These are phyloP conservation scores for Venturia carpophila DNA, from an alignment of 2,329 filamentous ascomycete species.

Conservation along the genomic window DNA sequence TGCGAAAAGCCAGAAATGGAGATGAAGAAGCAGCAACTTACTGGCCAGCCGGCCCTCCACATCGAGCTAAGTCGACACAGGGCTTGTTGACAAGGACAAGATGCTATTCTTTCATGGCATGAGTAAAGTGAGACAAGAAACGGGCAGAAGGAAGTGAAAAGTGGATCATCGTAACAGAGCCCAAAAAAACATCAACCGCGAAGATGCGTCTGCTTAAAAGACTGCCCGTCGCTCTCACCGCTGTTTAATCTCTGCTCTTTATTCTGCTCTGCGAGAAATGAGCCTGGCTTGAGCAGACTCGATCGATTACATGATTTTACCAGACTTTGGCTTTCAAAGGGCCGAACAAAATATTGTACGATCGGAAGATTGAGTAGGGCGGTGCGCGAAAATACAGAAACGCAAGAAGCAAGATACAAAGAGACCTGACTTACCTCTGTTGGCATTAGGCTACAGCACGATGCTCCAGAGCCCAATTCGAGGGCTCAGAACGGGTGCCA, in stretches of 20 bases:
- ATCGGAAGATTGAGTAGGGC: not conserved
- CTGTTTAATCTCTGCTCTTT: not conserved
- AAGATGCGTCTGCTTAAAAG: not conserved
- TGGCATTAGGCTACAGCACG: not conserved
- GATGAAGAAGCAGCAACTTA: not conserved
- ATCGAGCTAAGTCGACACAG: not conserved
- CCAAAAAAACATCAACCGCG: not conserved
- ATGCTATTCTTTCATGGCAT: not conserved
- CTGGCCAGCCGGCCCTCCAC: not conserved
- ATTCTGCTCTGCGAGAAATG: not conserved
- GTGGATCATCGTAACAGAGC: not conserved
- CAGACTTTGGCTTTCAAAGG: not conserved
- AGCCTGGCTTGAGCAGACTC: not conserved
- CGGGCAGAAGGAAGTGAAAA: not conserved
- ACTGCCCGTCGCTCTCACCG: not conserved
- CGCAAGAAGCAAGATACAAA: not conserved
- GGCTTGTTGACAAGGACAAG: not conserved
- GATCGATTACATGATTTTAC: not conserved
- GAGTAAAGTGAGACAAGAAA: not conserved
- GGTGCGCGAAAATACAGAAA: not conserved
- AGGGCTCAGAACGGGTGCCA: not conserved
- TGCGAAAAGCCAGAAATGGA: not conserved
- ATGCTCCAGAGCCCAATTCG: not conserved
- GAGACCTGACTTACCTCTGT: not conserved
- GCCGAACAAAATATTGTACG: not conserved